Evolutionary conservation across 2,329 filamentous ascomycete species (phyloP).

Genomic region (Onygenales sp.): DNA sequence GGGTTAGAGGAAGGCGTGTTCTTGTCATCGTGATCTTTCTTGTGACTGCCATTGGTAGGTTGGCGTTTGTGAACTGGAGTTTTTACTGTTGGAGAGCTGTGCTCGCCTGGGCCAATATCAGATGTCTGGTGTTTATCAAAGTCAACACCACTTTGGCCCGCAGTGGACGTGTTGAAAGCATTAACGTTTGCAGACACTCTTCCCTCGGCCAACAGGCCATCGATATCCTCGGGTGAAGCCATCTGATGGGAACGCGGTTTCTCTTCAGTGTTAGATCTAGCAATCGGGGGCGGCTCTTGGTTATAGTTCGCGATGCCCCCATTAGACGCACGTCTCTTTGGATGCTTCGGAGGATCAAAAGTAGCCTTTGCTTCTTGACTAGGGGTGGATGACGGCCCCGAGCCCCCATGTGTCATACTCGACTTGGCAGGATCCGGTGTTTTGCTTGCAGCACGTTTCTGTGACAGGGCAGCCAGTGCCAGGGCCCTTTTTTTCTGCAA

Average conservation of each 20-base stretch:
- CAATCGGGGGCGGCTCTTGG: background rate
- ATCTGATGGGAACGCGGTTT: background rate
- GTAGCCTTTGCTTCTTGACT: background rate
- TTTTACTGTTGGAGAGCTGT: conserved; percentile 6
- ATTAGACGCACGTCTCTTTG: background rate
- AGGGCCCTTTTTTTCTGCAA: conserved; percentile 2
- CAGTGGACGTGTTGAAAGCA: conserved; percentile 1
- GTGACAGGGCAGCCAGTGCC: conserved; percentile 3
- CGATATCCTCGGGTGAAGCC: conserved; percentile 10
- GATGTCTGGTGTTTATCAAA: background rate
- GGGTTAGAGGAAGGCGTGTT: background rate
- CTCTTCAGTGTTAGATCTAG: background rate
- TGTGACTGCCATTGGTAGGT: background rate
- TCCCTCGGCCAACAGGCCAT: conserved; percentile 12
- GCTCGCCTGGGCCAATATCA: conserved; percentile 9
- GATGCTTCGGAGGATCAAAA: background rate
- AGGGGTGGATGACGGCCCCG: background rate
- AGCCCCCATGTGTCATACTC: background rate
- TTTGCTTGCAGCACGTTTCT: conserved; percentile 2
- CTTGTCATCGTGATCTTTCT: background rate
- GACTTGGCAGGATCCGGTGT: background rate
- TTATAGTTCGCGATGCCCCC: background rate
- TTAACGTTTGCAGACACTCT: conserved; percentile 10
- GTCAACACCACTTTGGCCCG: background rate
- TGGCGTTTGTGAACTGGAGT: background rate